Percentiles rank a stretch among this genome's conserved stretches.
phyloP scores from a whole-genome alignment of 495 filamentous ascomycete genomes.

The Penicillium ochrochloron region DNA sequence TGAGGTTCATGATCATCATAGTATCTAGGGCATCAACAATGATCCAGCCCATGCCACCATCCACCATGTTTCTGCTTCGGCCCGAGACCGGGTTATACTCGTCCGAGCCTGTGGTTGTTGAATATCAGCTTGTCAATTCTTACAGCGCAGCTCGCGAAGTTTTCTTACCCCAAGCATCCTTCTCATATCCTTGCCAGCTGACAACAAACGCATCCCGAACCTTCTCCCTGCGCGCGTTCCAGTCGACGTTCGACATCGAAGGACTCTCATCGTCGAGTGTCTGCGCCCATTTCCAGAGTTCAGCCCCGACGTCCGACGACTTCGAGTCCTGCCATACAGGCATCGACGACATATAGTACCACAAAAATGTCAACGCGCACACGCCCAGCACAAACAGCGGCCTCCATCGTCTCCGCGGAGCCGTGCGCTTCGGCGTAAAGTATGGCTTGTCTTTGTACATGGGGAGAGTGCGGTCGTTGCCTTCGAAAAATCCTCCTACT shows the following conservation, averaged over 20 bases:
- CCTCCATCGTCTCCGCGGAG: constrained; percentile 38
- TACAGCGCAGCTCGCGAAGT: not conserved
- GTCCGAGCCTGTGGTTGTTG: constrained; percentile 69
- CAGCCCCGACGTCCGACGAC: constrained; percentile 35
- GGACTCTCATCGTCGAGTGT: constrained; percentile 35
- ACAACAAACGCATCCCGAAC: constrained; percentile 89
- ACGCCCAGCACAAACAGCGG: constrained; percentile 29
- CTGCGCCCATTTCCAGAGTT: constrained; percentile 50
- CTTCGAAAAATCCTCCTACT: constrained; percentile 57
- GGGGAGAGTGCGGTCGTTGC: constrained; percentile 65
- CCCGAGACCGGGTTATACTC: constrained; percentile 83
- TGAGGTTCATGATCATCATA: constrained; percentile 97
- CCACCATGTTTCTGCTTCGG: constrained; percentile 78
- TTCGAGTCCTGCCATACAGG: constrained; percentile 17
- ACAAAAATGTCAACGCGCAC: constrained; percentile 51
- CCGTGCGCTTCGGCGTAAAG: constrained; percentile 51
- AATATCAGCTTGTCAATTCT: constrained; percentile 14
- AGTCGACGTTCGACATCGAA: constrained; percentile 50
- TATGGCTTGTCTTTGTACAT: constrained; percentile 99
- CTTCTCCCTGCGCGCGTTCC: constrained; percentile 75
- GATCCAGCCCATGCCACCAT: constrained; percentile 84
- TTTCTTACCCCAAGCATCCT: constrained; percentile 89
- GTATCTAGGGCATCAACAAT: constrained; percentile 97
- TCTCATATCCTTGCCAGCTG: constrained; percentile 92
- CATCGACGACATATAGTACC: constrained; percentile 39